phyloP scores from a whole-genome alignment of 306 rosid genomes.

The Prinsepia uniflora region DNA sequence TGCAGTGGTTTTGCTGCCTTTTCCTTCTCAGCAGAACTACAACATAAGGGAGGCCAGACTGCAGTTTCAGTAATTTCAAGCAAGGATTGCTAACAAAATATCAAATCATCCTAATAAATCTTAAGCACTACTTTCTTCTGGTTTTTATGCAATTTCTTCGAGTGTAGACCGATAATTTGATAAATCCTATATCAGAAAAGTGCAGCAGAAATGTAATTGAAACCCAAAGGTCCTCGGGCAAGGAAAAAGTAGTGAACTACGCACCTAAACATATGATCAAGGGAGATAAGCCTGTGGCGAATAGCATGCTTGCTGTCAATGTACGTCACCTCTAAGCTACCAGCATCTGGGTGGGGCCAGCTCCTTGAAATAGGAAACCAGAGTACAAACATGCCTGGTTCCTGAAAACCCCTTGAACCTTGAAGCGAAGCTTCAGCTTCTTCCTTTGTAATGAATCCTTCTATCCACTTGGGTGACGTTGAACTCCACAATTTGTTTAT shows the following conservation, averaged over 20 bases:
- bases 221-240: background rate
- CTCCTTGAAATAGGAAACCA: slow-evolving; percentile 93
- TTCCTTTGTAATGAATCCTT: slow-evolving; percentile 91
- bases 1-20: slow-evolving; percentile 49
- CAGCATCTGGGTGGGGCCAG: slow-evolving; percentile 99
- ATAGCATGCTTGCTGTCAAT: slow-evolving; percentile 58
- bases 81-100: background rate
- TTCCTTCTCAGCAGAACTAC: slow-evolving; percentile 43
- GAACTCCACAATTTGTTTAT: slow-evolving; percentile 81
- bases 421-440: slow-evolving; percentile 89
- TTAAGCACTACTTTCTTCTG: background rate
- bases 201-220: background rate
- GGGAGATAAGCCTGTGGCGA: slow-evolving; percentile 71
- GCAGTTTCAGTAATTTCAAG: slow-evolving; percentile 7
- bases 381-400: slow-evolving; percentile 85
- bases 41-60: slow-evolving; percentile 8
- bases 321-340: slow-evolving; percentile 73
- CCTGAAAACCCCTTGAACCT: slow-evolving; percentile 77
- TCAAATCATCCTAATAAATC: background rate
- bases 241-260: slow-evolving; percentile 10
- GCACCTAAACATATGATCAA: slow-evolving; percentile 59
- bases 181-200: background rate
- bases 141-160: background rate
- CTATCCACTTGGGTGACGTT: slow-evolving; percentile 83
- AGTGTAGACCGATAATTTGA: background rate